Evolutionary conservation across 805 yeast species (phyloP).

Genomic region (Saccharomycopsis selenospora): DNA sequence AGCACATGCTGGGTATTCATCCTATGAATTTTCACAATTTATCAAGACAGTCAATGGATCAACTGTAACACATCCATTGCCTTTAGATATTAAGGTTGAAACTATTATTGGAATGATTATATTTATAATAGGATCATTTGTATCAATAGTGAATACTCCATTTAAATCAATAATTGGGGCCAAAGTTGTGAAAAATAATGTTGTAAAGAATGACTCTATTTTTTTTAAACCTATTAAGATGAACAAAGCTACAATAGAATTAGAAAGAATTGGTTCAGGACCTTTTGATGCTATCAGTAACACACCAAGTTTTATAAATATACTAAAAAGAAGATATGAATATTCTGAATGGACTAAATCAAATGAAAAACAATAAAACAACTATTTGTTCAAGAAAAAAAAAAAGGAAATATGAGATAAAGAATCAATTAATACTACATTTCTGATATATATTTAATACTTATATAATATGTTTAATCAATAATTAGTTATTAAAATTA

Average conservation of each 20-base stretch:
- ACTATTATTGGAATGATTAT: constrained; percentile 40
- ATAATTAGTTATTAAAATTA: too few relatives aligned
- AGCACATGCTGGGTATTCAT: constrained; percentile 46
- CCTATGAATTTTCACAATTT: constrained; percentile 43
- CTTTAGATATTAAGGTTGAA: constrained; percentile 46
- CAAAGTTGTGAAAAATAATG: constrained; percentile 21
- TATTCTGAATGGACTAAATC: constrained; percentile 16
- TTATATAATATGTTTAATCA: too few relatives aligned
- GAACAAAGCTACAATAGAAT: constrained; percentile 40
- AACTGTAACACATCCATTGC: constrained; percentile 28
- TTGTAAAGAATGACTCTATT: constrained; percentile 9
- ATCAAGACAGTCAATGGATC: constrained; percentile 23
- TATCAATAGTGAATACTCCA: constrained; percentile 26
- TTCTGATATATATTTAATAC: too few relatives aligned
- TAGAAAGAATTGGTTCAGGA: constrained; percentile 40
- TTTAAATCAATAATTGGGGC: constrained; percentile 26
- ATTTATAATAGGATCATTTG: constrained; percentile 34
- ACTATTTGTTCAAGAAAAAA: too few relatives aligned
- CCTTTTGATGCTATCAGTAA: constrained; percentile 43
- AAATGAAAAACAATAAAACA: too few relatives aligned
- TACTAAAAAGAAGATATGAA: constrained; percentile 38
- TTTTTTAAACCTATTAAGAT: constrained; percentile 41
- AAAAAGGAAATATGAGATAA: too few relatives aligned
- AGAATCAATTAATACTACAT: too few relatives aligned
- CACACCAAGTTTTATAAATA: constrained; percentile 46